These are phyloP conservation scores for Blastobotrys chiropterorum DNA, from an alignment of 805 yeast genomes.

Conservation along the genomic window DNA sequence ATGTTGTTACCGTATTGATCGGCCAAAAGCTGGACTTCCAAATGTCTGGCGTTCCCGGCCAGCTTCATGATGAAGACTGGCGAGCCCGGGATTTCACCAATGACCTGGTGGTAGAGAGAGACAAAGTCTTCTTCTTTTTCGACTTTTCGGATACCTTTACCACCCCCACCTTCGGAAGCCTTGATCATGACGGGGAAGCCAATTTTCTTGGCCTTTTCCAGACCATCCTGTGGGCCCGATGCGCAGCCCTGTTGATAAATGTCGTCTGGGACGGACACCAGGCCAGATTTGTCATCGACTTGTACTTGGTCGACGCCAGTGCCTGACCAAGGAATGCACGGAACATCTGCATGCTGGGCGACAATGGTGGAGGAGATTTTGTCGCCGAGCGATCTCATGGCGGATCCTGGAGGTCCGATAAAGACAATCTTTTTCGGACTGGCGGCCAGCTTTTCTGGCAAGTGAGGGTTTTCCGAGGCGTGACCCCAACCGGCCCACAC, in stretches of 20 bases:
- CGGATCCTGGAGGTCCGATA: constrained; percentile 98
- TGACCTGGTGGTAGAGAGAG: constrained; percentile 82
- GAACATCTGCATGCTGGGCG: constrained; percentile 97
- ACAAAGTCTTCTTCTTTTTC: constrained; percentile 74
- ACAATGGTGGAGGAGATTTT: constrained; percentile 96
- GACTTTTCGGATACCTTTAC: constrained; percentile 98
- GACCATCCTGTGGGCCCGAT: constrained; percentile 79
- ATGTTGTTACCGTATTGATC: constrained; percentile 98
- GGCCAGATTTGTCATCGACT: constrained; percentile 59
- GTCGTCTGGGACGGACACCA: constrained; percentile 84
- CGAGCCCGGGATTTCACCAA: constrained; percentile 97
- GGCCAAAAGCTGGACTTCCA: constrained; percentile 95
- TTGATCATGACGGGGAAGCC: constrained; percentile 99
- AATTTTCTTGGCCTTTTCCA: constrained; percentile 72
- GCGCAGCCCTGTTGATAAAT: constrained; percentile 88
- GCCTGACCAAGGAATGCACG: constrained; percentile 99
- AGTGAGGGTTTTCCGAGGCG: constrained; percentile 95
- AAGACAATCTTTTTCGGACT: constrained; percentile 85
- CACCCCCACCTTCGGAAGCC: constrained; percentile 99
- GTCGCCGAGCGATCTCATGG: constrained; percentile 99
- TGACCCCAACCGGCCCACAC: constrained; percentile 99
- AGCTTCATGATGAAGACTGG: constrained; percentile 97
- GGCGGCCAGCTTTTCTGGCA: constrained; percentile 92
- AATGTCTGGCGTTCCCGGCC: constrained; percentile 96
- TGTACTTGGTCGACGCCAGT: constrained; percentile 85